Percentiles rank a stretch among this genome's conserved stretches.
Conservation (phyloP, 164 flowering plant species). For the Dillenia suffruticosa region DNA sequence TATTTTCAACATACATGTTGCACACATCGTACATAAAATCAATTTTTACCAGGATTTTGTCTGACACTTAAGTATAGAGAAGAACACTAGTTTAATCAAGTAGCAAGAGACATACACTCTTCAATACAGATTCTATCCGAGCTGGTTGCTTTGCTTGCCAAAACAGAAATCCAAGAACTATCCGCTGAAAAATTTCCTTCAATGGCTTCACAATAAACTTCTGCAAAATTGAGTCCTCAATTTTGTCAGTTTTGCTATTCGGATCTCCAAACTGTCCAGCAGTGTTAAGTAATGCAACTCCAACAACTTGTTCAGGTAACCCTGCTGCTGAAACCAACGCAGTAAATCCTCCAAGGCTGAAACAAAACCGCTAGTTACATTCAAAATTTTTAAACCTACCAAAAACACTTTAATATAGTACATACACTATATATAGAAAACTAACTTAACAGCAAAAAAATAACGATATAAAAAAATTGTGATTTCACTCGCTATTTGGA, state of each 20-base stretch:
- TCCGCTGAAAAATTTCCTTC: conserved; percentile 81
- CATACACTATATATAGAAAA: not conserved
- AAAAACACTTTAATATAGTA: not conserved
- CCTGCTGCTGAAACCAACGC: conserved; percentile 77
- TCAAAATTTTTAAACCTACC: not conserved
- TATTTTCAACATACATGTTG: too few species aligned
- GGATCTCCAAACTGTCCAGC: conserved; percentile 91
- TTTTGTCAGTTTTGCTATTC: conserved; percentile 14
- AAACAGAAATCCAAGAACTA: conserved; percentile 78
- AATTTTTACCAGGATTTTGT: too few species aligned
- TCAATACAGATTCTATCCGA: conserved; percentile 76
- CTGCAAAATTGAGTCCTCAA: conserved; percentile 48
- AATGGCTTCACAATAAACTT: conserved; percentile 65
- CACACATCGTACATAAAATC: too few species aligned
- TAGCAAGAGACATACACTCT: conserved; percentile 59
- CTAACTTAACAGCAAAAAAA: not conserved
- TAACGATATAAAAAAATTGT: not conserved
- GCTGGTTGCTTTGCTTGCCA: conserved; percentile 99
- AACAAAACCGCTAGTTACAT: conserved; percentile 13
- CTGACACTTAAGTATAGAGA: not conserved
- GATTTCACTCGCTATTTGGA: too few species aligned
- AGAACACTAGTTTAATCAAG: not conserved
- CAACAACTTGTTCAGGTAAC: conserved; percentile 64
- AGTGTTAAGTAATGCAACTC: conserved; percentile 74
- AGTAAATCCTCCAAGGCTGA: conserved; percentile 97